These are phyloP conservation scores for Citrus trifoliata DNA, from an alignment of 345 rosid genomes.

Conservation along the genomic window DNA sequence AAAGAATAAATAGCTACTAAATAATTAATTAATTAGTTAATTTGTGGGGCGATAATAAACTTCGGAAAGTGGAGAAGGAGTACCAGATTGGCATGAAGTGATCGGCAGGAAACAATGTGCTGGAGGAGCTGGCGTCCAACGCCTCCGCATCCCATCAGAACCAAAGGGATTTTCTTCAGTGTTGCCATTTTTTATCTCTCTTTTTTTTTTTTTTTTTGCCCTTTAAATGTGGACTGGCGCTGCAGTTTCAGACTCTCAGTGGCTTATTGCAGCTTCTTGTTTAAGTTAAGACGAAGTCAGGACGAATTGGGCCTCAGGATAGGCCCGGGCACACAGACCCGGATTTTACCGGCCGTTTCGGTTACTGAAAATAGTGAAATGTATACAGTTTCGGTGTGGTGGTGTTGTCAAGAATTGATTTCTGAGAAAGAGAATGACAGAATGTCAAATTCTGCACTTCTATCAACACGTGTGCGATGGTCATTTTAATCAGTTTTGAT, in stretches of 20 bases:
- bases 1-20: neutral
- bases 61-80: neutral
- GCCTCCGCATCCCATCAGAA: constrained; percentile 85
- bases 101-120: constrained; percentile 82
- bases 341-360: too few species aligned
- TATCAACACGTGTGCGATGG: neutral
- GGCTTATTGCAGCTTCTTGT: neutral
- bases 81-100: constrained; percentile 73
- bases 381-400: neutral
- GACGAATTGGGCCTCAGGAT: neutral
- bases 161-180: constrained; percentile 67
- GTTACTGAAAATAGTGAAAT: too few species aligned
- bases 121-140: constrained; percentile 87
- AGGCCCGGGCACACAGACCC: neutral
- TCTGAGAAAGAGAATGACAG: neutral
- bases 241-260: neutral
- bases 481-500: too few species aligned
- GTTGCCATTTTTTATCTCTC: neutral
- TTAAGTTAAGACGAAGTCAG: neutral
- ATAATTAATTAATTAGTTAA: neutral
- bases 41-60: too few species aligned
- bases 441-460: neutral
- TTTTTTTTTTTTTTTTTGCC: too few species aligned
- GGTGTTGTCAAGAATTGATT: neutral
- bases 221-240: neutral